These are phyloP conservation scores for Begonia loranthoides DNA, from an alignment of 306 rosid genomes.

Conservation along the genomic window DNA sequence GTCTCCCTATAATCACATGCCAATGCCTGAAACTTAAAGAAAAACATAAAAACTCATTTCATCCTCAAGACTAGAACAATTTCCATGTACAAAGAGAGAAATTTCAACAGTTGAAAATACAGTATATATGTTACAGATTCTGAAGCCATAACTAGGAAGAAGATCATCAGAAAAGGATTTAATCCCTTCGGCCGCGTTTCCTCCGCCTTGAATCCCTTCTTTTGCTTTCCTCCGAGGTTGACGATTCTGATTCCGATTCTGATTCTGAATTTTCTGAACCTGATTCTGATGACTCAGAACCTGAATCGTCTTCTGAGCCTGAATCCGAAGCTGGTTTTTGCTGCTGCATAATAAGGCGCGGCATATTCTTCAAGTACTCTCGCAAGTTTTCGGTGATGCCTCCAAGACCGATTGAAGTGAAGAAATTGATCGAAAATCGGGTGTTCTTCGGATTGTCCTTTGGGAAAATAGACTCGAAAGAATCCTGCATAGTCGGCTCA, in stretches of 20 bases:
- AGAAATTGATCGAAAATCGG: slow-evolving; percentile 77
- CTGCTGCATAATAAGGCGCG: slow-evolving; percentile 85
- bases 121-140: too few species aligned
- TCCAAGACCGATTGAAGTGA: slow-evolving; percentile 93
- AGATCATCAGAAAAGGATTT: too few species aligned
- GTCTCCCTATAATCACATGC: too few species aligned
- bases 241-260: slow-evolving; percentile 30
- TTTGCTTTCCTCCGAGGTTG: slow-evolving; percentile 44
- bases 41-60: too few species aligned
- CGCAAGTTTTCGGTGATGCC: slow-evolving; percentile 87
- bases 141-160: too few species aligned
- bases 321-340: slow-evolving; percentile 47
- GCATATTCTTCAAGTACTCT: slow-evolving; percentile 83
- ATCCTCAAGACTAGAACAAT: too few species aligned
- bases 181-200: slow-evolving; percentile 44
- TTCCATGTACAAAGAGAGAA: too few species aligned
- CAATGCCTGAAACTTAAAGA: too few species aligned
- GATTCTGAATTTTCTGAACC: slow-evolving; percentile 33
- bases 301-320: slow-evolving; percentile 33
- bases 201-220: slow-evolving; percentile 18
- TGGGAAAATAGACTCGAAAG: slow-evolving; percentile 64
- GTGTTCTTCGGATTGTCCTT: slow-evolving; percentile 87
- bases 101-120: too few species aligned
- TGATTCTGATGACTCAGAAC: slow-evolving; percentile 42
- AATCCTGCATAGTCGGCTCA: slow-evolving; percentile 53